Conservation (phyloP, 176 grass and related monocot genomes). For the Oryza meyeriana region DNA sequence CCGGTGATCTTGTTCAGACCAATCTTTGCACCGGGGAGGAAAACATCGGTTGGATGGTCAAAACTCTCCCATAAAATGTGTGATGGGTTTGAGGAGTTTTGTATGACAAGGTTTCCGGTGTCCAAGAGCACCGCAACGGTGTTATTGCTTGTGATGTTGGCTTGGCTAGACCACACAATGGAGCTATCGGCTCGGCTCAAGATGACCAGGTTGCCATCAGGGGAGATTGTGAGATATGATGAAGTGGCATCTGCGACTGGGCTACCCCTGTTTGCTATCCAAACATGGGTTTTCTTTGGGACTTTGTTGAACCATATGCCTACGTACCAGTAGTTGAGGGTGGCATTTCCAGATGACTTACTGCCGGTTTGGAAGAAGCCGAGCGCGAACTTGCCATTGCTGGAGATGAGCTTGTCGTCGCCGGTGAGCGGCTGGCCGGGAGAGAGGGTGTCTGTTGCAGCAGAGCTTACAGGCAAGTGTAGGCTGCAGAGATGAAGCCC, state of each 20-base stretch:
- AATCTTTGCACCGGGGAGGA: slow-evolving; percentile 28
- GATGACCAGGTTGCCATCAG: slow-evolving; percentile 32
- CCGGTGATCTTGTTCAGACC: not conserved
- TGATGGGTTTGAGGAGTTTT: not conserved
- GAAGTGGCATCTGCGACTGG: not conserved
- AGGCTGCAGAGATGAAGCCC: not conserved
- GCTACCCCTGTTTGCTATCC: slow-evolving; percentile 32
- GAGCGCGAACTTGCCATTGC: slow-evolving; percentile 48
- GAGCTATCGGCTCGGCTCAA: not conserved
- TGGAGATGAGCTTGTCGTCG: slow-evolving; percentile 38
- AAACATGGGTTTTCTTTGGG: slow-evolving; percentile 10
- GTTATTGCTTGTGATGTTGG: not conserved
- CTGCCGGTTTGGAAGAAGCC: slow-evolving; percentile 52
- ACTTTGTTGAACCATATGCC: slow-evolving; percentile 40
- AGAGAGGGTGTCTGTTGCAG: not conserved
- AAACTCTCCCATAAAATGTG: slow-evolving; percentile 39
- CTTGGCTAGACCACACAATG: slow-evolving; percentile 7
- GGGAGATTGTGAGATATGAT: not conserved
- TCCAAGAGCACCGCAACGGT: not conserved
- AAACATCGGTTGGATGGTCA: slow-evolving; percentile 30
- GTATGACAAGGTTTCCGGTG: not conserved
- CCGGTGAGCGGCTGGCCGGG: not conserved
- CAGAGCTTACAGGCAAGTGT: not conserved
- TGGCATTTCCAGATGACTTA: not conserved
- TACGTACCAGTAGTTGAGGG: slow-evolving; percentile 20